Evolutionary conservation across 2,329 filamentous ascomycete species (phyloP), one percentile per base, ranked within the genome.

Genomic region (Colletotrichum viniferum): DNA sequence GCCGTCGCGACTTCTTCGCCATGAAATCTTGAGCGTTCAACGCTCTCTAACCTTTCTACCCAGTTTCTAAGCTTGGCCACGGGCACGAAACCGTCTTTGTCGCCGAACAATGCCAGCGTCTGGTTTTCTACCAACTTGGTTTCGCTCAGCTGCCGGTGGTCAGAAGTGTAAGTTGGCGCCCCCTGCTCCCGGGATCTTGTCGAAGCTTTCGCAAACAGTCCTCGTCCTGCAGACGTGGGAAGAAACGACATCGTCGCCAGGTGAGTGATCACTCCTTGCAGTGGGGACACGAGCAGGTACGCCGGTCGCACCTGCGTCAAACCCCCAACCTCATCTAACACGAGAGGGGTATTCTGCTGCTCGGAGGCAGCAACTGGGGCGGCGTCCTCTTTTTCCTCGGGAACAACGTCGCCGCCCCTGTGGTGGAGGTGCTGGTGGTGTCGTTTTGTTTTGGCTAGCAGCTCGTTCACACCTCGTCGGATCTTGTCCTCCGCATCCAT

Each of bases 101-200:
- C 91, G 2, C 96, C 96, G 80, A 93, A 98, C 0, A 98, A 83
- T 1, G 91, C 92, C 38, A 98, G 82, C 0, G 93, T 93, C 1
- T 88, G 87, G 79, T 92, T 88, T 3, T 84, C 82, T 2, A 90
- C 84, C 64, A 94, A 85, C 79, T 94, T 92, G 67, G 85, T 83
- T 71, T 92, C 90, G 2, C 87, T 86, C 62, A 69, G 48, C 26
- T 62, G 74, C 18, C 64, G 63, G 26, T 70, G 61, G 12, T 76
- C 62, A 9, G 69, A 43, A 67, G 65, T 73, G n/a, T 58, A 76
- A 6, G 58, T 30, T 18, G 73, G 73, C 28, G 73, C 73, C 18
- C 73, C 73, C 34, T 76, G 73, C 10, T 76, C 70, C 9, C 73
- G 58, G 16, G 70, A 18, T 43, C 26, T 76, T 13, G 30, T 26